These are phyloP conservation scores for Kokia cookei DNA, from an alignment of 441 rosid species.

Conservation along the genomic window DNA sequence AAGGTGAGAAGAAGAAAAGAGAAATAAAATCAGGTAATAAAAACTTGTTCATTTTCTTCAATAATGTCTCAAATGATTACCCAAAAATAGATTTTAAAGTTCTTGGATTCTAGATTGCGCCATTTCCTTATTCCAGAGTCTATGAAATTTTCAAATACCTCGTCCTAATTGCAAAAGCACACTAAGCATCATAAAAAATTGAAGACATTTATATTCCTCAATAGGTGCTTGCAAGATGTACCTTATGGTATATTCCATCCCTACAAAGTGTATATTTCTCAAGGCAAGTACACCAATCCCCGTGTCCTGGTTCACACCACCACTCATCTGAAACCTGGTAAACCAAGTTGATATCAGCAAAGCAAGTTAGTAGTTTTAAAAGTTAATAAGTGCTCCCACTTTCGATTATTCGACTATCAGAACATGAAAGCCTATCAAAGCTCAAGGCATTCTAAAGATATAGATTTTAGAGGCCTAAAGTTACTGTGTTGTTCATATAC, in stretches of 20 bases:
- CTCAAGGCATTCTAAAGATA: neutral
- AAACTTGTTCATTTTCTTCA: neutral
- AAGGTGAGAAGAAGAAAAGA: neutral
- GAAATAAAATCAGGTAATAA: neutral
- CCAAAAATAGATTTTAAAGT: neutral
- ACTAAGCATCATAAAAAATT: neutral
- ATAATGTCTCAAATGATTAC: neutral
- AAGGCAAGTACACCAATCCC: constrained; percentile 72
- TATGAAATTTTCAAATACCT: neutral
- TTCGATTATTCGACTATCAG: neutral
- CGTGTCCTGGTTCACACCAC: constrained; percentile 89
- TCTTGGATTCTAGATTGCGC: neutral
- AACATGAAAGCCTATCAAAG: neutral
- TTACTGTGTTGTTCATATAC: neutral
- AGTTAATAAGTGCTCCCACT: neutral
- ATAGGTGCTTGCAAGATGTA: constrained; percentile 15
- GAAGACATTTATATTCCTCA: neutral
- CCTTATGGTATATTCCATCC: constrained; percentile 83
- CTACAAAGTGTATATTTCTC: constrained; percentile 67
- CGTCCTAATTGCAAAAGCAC: neutral
- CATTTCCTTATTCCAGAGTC: neutral
- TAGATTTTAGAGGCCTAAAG: neutral
- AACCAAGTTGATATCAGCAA: constrained; percentile 7
- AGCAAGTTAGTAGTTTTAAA: neutral
- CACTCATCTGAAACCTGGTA: constrained; percentile 75